Evolutionary conservation across 2,329 filamentous ascomycete genomes (phyloP).

Genomic region (Fusarium sp.): DNA sequence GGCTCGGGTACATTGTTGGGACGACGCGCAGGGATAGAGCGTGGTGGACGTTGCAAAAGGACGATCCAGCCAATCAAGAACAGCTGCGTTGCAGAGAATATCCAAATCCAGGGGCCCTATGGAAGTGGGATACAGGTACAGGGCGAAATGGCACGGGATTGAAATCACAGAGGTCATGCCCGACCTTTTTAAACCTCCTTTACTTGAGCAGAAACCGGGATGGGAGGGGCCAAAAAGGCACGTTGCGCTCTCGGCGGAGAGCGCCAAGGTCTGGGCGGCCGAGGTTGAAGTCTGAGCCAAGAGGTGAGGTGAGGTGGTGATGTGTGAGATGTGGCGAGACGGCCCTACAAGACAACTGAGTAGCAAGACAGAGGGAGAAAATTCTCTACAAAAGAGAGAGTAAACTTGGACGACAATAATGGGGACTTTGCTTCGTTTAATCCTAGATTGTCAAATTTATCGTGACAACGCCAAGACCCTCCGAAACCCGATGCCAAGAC

Average conservation of each 20-base stretch:
- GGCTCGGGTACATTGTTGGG: constrained; percentile 26
- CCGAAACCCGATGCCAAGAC: constrained; percentile 35
- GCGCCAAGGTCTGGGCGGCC: constrained; percentile 43
- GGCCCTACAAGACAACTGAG: neutral
- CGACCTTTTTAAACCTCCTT: constrained; percentile 24
- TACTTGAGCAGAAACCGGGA: constrained; percentile 11
- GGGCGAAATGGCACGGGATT: constrained; percentile 4
- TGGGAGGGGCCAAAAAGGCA: constrained; percentile 16
- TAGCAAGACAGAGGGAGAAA: neutral
- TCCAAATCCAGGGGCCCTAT: neutral
- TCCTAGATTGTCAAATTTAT: constrained; percentile 18
- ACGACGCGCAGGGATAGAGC: constrained; percentile 20
- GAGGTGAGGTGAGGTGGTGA: constrained; percentile 4
- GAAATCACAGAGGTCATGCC: neutral
- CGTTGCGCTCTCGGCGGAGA: constrained; percentile 33
- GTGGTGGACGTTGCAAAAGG: neutral
- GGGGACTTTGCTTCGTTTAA: constrained; percentile 3
- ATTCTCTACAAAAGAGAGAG: neutral
- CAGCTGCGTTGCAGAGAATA: neutral
- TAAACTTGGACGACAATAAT: neutral
- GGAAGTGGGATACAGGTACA: neutral
- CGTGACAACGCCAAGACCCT: constrained; percentile 35
- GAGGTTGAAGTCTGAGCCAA: constrained; percentile 14
- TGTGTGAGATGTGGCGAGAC: neutral
- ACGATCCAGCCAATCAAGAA: constrained; percentile 13